A percentile compares a stretch with the other conserved stretches of the same genome.
These are phyloP conservation scores for Rhizopus microsporus DNA, from an alignment of 371 early-diverging fungal species.

Conservation along the genomic window DNA sequence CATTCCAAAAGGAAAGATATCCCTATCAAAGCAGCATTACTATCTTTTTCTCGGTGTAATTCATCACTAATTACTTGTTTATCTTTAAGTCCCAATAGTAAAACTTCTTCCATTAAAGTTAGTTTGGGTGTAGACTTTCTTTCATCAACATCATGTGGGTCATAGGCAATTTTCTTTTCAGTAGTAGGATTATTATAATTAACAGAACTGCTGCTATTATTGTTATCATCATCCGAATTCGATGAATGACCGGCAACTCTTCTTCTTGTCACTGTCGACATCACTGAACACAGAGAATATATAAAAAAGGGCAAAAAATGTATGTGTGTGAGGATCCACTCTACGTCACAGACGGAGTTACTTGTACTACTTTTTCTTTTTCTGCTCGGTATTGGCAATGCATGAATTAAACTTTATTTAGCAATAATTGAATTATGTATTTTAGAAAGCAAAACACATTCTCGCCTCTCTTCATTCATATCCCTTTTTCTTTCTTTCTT, in stretches of 20 bases:
- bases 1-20: slow-evolving; percentile 97
- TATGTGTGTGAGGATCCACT: not conserved
- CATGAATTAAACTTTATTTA: slow-evolving; percentile 13
- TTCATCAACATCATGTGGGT: slow-evolving; percentile 60
- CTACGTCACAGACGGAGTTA: slow-evolving; percentile 5
- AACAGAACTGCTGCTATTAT: slow-evolving; percentile 7
- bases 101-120: slow-evolving; percentile 93
- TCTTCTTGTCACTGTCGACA: slow-evolving; percentile 50
- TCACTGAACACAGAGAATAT: slow-evolving; percentile 8
- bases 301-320: slow-evolving; percentile 3
- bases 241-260: slow-evolving; percentile 36
- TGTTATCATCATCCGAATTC: slow-evolving; percentile 30
- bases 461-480: not conserved
- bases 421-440: slow-evolving; percentile 7
- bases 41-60: not conserved
- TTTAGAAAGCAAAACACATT: not conserved
- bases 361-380: not conserved
- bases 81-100: slow-evolving; percentile 93
- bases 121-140: slow-evolving; percentile 70
- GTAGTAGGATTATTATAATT: slow-evolving; percentile 10
- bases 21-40: slow-evolving; percentile 57
- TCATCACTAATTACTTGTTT: slow-evolving; percentile 67
- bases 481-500: slow-evolving; percentile 3
- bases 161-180: slow-evolving; percentile 50
- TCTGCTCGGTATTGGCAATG: slow-evolving; percentile 5